Percentiles rank a stretch among this genome's conserved stretches.
Conservation (phyloP, 495 filamentous ascomycete genomes). For the Hyaloscypha variabilis region DNA sequence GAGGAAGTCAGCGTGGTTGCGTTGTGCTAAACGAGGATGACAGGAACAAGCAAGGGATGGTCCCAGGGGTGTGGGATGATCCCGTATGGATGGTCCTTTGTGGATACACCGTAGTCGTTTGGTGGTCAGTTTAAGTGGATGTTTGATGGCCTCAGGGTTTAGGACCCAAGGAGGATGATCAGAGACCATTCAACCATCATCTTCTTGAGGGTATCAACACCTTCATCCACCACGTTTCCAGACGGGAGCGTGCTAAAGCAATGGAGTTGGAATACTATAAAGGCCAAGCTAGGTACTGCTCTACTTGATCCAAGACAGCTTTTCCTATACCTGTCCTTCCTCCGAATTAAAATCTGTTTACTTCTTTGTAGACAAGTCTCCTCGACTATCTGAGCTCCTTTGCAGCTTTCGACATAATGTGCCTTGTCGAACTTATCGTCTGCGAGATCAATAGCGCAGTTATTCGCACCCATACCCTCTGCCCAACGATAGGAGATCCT, state of each 20-base stretch:
- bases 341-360: background rate
- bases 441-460: constrained; percentile 3
- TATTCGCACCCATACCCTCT: background rate
- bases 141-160: too few relatives aligned
- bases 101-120: too few relatives aligned
- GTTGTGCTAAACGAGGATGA: too few relatives aligned
- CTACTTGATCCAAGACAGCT: constrained; percentile 9
- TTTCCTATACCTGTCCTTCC: constrained; percentile 1
- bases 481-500: background rate
- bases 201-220: constrained; percentile 8
- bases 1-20: too few relatives aligned
- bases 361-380: background rate
- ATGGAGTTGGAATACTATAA: background rate
- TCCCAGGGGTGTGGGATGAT: too few relatives aligned
- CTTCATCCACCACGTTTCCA: constrained; percentile 1
- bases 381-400: background rate
- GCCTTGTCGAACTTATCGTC: constrained; percentile 9
- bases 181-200: background rate
- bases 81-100: too few relatives aligned
- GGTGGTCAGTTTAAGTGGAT: too few relatives aligned
- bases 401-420: constrained; percentile 4
- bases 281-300: constrained; percentile 6
- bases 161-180: too few relatives aligned
- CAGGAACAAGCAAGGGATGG: too few relatives aligned
- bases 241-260: constrained; percentile 4